Evolutionary conservation across 2,329 filamentous ascomycete species (phyloP).

Genomic region (Pyrenophora graminea): DNA sequence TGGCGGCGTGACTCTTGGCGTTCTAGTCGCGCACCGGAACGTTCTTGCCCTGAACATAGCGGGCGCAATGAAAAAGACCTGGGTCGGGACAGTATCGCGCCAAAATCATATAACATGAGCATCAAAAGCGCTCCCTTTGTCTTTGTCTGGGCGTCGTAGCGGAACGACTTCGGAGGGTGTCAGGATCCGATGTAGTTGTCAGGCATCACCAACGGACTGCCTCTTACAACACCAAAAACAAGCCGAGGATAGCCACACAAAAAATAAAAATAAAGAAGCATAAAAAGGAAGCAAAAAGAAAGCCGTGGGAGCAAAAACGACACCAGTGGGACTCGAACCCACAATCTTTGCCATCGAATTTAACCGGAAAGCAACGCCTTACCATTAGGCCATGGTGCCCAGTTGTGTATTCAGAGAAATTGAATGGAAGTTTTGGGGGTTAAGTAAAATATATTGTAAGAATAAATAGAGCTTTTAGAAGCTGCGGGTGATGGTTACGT

Average conservation of each 20-base stretch:
- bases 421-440: neutral
- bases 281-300: constrained; percentile 15
- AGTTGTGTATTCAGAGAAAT: constrained; percentile 1
- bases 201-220: no score
- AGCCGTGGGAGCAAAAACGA: constrained; percentile 23
- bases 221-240: no score
- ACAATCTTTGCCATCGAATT: constrained; percentile 47
- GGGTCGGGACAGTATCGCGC: no score
- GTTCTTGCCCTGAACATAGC: constrained; percentile 5
- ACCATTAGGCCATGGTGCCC: constrained; percentile 50
- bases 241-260: no score
- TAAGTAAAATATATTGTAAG: neutral
- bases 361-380: constrained; percentile 51
- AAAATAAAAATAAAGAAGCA: no score
- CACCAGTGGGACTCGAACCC: constrained; percentile 50
- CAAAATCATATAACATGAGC: no score
- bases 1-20: neutral
- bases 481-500: no score
- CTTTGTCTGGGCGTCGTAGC: neutral
- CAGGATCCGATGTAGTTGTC: no score
- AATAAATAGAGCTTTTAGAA: no score
- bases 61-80: no score
- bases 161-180: neutral
- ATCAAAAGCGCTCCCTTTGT: no score
- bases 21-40: neutral